A percentile compares a stretch with the other conserved stretches of the same genome.
Evolutionary conservation across 2,329 filamentous ascomycete genomes (phyloP).

Genomic region (Stagonosporopsis cucurbitacearum): DNA sequence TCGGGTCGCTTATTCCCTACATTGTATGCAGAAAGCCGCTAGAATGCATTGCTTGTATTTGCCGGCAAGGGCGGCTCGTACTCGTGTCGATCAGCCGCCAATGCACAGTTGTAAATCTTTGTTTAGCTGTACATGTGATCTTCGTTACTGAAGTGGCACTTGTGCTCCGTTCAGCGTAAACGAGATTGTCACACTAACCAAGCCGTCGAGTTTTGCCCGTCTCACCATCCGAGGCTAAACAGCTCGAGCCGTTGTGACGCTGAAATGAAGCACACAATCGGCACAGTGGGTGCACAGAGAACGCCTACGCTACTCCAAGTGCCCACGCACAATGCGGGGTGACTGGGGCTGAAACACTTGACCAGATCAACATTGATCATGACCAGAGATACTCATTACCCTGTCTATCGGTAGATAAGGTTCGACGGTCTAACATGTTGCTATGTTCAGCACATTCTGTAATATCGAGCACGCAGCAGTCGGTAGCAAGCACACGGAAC

Average conservation of each 20-base stretch:
- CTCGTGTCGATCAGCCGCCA: slow-evolving; percentile 4
- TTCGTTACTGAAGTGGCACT: too few relatives aligned
- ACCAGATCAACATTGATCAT: slow-evolving; percentile 14
- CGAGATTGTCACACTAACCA: neutral
- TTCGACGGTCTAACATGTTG: neutral
- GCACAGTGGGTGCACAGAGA: slow-evolving; percentile 2
- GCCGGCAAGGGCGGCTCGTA: neutral
- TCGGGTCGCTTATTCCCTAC: slow-evolving; percentile 2
- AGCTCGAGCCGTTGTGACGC: neutral
- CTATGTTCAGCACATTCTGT: neutral
- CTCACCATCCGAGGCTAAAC: neutral
- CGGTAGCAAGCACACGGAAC: neutral
- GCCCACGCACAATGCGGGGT: slow-evolving; percentile 18
- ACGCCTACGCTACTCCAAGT: slow-evolving; percentile 16
- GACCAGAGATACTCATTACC: neutral
- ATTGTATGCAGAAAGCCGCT: neutral
- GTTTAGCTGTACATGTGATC: neutral
- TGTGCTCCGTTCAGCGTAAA: neutral
- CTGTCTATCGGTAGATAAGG: neutral
- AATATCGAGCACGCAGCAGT: neutral
- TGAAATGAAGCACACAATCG: slow-evolving; percentile 9
- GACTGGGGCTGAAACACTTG: slow-evolving; percentile 28
- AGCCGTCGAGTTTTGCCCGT: too few relatives aligned
- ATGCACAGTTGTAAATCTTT: neutral
- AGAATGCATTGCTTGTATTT: slow-evolving; percentile 9